Base-by-base conservation (phyloP, 306 rosid genomes). In the Oxytropis ochrocephala region DNA sequence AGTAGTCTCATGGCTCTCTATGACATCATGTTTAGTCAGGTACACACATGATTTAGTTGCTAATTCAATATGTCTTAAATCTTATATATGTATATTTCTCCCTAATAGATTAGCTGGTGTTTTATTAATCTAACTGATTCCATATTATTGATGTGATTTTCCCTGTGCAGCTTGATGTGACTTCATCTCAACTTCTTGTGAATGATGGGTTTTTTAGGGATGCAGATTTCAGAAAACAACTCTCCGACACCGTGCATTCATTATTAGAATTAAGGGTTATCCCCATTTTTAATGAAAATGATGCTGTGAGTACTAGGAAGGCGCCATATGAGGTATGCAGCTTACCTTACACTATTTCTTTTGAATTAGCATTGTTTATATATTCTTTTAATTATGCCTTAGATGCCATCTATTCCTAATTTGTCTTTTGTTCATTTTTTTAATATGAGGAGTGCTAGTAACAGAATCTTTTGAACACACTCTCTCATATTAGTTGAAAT, bases 1-100 rank as follows among this genome's bases (percentile, higher is more conserved):
- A 88, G 95, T 55, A 87, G 97, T 72, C 97, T 92, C 69, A 92
- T 92, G 97, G 97, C 97, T 73, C 95, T 92, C 36, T 92, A 92
- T 78, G 97, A 92, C 78, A 77, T 92, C 21, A 84, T 89, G 94
- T 92, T 92, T 70, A 87, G 95, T 75, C 96, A 92, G 95, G 97
- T 89, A 16, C 29, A 51, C 32, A 41, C 24, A 42, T 30, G 33
- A 39, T 18, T 36, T 46, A 44, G 3, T 46, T 64, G 9, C 4
- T 14, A 27, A 30, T 13, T 36, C 55, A 49, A 59, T 39, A 68
- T 59, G 62, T 17, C 11, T 12, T 2, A 0, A 57, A 68, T 69
- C 50, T 57, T 59, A 21, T 62, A 46, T 10, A 8, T 43, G n/a
- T 70, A 5, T 17, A 2, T 47, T 11, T 36, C 46, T 3, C 62